Conservation (phyloP, 1,284 basidiomycete genomes). For the Cryptococcus sp. region DNA sequence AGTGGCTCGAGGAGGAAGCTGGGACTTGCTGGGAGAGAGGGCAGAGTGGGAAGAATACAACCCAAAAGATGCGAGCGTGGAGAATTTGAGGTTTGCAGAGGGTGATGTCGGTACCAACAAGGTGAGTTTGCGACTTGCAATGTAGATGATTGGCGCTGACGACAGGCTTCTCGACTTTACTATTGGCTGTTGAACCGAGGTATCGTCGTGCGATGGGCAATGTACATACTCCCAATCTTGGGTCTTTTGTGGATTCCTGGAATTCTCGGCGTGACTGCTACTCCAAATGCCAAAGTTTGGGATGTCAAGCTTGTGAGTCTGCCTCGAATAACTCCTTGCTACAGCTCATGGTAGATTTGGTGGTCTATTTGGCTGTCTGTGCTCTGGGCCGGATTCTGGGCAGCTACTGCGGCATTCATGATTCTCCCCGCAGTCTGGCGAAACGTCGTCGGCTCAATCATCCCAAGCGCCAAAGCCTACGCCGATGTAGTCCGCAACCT, state of each 20-base stretch:
- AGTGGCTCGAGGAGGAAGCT: conserved; percentile 15
- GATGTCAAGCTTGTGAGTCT: conserved; percentile 48
- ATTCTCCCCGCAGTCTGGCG: conserved; percentile 57
- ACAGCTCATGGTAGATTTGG: conserved; percentile 51
- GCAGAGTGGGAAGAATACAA: conserved; percentile 46
- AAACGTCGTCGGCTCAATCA: conserved; percentile 64
- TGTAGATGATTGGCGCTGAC: not conserved
- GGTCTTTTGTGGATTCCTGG: conserved; percentile 65
- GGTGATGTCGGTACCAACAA: conserved; percentile 47
- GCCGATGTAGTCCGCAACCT: conserved; percentile 70
- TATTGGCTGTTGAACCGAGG: conserved; percentile 70
- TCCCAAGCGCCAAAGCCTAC: conserved; percentile 62
- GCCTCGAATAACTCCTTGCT: not conserved
- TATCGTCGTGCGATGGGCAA: conserved; percentile 70
- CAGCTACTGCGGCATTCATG: conserved; percentile 60
- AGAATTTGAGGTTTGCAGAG: conserved; percentile 44
- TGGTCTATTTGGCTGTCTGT: conserved; percentile 84
- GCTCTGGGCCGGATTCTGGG: conserved; percentile 83
- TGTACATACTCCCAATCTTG: conserved; percentile 70
- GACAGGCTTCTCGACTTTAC: conserved; percentile 51
- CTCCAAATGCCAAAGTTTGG: conserved; percentile 53
- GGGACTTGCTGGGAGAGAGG: conserved; percentile 34
- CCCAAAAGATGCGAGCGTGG: conserved; percentile 36
- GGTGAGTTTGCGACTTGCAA: conserved; percentile 14
- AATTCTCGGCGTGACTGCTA: conserved; percentile 63